These are phyloP conservation scores for Coemansia sp. DNA, from an alignment of 192 early-diverging fungal genomes.

Conservation along the genomic window DNA sequence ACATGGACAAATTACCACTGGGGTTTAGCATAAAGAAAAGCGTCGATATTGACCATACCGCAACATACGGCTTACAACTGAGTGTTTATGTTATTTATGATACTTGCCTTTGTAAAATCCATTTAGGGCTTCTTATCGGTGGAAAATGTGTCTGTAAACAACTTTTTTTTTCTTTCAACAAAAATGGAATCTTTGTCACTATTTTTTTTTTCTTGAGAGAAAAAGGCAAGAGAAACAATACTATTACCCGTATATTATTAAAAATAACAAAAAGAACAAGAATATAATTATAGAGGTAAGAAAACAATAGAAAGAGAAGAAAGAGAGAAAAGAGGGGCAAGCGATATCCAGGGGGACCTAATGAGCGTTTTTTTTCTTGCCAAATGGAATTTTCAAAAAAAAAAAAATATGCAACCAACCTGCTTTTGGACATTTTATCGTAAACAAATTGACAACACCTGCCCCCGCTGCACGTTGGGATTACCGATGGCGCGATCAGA, in stretches of 20 bases:
- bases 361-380: background rate
- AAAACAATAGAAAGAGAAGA: slow-evolving; percentile 1
- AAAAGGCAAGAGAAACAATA: background rate
- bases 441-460: slow-evolving; percentile 1
- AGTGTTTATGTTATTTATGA: background rate
- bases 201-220: background rate
- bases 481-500: background rate
- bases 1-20: too few relatives aligned
- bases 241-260: slow-evolving; percentile 5
- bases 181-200: background rate
- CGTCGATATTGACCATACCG: too few relatives aligned
- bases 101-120: slow-evolving; percentile 50
- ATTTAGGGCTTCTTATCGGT: slow-evolving; percentile 14
- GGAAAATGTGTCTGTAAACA: background rate
- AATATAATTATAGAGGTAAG: slow-evolving; percentile 3
- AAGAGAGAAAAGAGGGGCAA: background rate
- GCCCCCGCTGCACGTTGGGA: background rate
- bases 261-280: slow-evolving; percentile 11
- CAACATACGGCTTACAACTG: too few relatives aligned
- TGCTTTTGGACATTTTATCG: background rate
- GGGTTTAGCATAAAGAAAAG: too few relatives aligned
- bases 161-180: background rate
- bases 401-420: background rate
- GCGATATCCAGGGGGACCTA: background rate
- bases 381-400: background rate